These are phyloP conservation scores for Eucalyptus melliodora DNA, from an alignment of 345 rosid species.

Conservation along the genomic window DNA sequence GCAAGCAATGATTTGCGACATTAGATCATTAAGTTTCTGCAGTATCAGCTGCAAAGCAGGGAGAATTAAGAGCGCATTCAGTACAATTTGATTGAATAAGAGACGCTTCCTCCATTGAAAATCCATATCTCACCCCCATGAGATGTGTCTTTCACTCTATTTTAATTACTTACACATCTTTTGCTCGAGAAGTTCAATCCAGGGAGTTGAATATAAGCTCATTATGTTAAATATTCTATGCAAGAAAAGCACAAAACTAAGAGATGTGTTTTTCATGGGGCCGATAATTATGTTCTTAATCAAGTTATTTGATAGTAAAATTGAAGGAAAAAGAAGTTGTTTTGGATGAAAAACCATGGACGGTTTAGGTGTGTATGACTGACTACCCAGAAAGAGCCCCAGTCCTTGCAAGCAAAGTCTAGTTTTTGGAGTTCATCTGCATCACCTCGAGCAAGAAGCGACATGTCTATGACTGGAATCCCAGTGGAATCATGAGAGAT, in stretches of 20 bases:
- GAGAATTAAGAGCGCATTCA: not conserved
- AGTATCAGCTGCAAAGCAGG: not conserved
- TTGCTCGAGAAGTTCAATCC: not conserved
- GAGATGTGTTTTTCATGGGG: not conserved
- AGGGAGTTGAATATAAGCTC: not conserved
- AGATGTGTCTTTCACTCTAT: not conserved
- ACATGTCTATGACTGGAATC: conserved; percentile 5
- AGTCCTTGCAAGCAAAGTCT: conserved; percentile 10
- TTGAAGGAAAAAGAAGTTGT: not conserved
- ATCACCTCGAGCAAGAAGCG: conserved; percentile 4
- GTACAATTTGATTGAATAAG: not conserved
- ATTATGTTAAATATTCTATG: not conserved
- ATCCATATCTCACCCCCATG: not conserved
- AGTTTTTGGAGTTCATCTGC: conserved; percentile 2
- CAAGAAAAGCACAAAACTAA: not conserved
- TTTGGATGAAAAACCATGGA: not conserved
- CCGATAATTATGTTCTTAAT: not conserved
- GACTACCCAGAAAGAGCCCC: conserved; percentile 24
- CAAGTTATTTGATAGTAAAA: not conserved
- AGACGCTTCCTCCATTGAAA: not conserved
- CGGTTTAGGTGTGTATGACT: not conserved
- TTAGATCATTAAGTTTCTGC: not conserved
- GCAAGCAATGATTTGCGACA: not conserved
- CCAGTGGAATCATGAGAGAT: not conserved
- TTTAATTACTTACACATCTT: not conserved